phyloP scores from a whole-genome alignment of 2,329 filamentous ascomycete genomes.

The Fusarium sp. region DNA sequence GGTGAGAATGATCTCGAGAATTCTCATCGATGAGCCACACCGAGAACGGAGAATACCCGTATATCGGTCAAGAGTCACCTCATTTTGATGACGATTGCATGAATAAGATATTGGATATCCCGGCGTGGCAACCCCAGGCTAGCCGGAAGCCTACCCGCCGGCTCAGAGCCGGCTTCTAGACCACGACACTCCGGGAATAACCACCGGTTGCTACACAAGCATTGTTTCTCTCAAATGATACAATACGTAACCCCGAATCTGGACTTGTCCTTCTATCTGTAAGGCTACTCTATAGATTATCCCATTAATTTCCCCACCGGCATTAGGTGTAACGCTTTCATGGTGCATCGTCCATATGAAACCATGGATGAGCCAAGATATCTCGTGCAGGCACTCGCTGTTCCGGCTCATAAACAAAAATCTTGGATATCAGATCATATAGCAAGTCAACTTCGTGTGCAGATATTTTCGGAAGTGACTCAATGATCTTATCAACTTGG shows the following conservation, averaged over 20 bases:
- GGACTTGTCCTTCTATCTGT: neutral
- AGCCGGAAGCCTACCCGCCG: constrained; percentile 18
- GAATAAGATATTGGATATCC: constrained; percentile 1
- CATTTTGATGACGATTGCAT: neutral
- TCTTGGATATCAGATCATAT: constrained; percentile 18
- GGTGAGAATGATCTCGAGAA: neutral
- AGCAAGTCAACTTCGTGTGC: constrained; percentile 13
- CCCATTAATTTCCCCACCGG: rapidly evolving
- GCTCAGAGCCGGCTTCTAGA: constrained; percentile 23
- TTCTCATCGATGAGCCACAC: neutral
- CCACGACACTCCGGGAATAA: neutral
- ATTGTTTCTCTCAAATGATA: neutral
- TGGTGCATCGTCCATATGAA: neutral
- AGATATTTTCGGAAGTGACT: constrained; percentile 18
- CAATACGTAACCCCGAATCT: neutral
- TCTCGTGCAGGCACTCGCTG: constrained; percentile 4
- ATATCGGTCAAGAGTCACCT: constrained; percentile 5
- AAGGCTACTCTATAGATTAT: rapidly evolving
- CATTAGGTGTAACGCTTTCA: neutral
- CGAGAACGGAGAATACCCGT: constrained; percentile 8
- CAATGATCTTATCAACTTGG: constrained; percentile 11
- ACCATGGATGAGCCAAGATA: constrained; percentile 25
- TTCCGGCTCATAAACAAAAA: constrained; percentile 26
- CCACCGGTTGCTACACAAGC: neutral
- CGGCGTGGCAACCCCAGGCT: constrained; percentile 9